Conservation (phyloP, 106 monocot species). For the Triglochin maritima region DNA sequence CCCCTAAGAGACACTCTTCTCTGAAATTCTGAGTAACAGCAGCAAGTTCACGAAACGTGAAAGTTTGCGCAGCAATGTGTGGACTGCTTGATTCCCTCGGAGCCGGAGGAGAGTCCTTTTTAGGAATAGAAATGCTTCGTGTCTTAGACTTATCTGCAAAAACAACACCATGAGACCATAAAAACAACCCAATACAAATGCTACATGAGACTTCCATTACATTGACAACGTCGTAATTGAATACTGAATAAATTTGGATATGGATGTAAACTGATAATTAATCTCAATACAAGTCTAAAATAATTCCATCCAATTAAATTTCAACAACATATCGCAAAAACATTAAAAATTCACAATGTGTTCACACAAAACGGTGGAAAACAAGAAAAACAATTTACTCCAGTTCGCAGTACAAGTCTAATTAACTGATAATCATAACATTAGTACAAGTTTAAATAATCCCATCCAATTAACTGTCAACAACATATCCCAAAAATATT, state of each 20-base stretch:
- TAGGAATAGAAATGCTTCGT: conserved; percentile 14
- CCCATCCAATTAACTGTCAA: background rate
- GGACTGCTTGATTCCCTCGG: conserved; percentile 20
- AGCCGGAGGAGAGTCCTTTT: conserved; percentile 18
- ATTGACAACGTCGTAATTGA: background rate
- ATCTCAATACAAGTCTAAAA: background rate
- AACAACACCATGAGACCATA: background rate
- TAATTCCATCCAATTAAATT: background rate
- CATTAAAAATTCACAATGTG: background rate
- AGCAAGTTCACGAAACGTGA: conserved; percentile 46
- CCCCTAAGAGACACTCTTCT: conserved; percentile 38
- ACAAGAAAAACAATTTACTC: background rate
- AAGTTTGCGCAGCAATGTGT: conserved; percentile 44
- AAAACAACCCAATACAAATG: background rate
- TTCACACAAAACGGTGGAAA: no score
- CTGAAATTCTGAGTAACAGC: conserved; percentile 40
- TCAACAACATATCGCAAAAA: background rate
- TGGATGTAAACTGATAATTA: background rate
- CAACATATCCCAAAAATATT: background rate
- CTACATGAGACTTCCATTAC: background rate
- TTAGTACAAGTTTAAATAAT: background rate
- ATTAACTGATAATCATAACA: background rate
- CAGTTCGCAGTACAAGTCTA: background rate
- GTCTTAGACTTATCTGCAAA: conserved; percentile 38
- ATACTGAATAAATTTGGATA: background rate